Conservation (phyloP, 2,329 filamentous ascomycete genomes). For the Penicillium sp. region DNA sequence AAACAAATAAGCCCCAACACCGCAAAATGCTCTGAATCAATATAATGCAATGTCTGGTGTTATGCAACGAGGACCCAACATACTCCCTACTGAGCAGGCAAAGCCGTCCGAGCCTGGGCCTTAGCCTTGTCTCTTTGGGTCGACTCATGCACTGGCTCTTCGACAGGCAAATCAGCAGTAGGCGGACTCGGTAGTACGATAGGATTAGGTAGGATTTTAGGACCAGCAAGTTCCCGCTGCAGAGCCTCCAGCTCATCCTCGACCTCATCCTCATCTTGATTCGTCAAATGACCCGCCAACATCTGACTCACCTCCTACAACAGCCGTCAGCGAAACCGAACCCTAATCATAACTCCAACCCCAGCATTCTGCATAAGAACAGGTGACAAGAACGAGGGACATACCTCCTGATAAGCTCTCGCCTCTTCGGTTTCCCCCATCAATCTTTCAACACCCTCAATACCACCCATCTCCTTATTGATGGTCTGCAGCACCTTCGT, state of each 20-base stretch:
- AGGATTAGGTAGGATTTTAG: conserved; percentile 38
- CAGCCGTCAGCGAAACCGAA: conserved; percentile 9
- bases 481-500: conserved; percentile 88
- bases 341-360: not conserved
- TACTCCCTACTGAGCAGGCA: conserved; percentile 23
- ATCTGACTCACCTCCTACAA: conserved; percentile 85
- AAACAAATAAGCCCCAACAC: conserved; percentile 23
- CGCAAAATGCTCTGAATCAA: conserved; percentile 23
- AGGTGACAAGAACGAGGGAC: conserved; percentile 20
- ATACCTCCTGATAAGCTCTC: conserved; percentile 81
- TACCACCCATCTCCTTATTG: conserved; percentile 89
- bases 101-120: conserved; percentile 25
- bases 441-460: conserved; percentile 91
- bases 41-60: conserved; percentile 14
- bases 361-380: not conserved
- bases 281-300: conserved; percentile 82
- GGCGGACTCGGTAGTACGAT: conserved; percentile 32
- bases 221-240: conserved; percentile 58
- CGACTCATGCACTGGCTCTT: conserved; percentile 27
- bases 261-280: conserved; percentile 95
- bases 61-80: not conserved
- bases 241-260: conserved; percentile 89
- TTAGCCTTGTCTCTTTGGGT: conserved; percentile 29
- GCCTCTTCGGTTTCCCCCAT: conserved; percentile 91
- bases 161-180: conserved; percentile 8